Evolutionary conservation across 2,329 filamentous ascomycete genomes (phyloP).

Genomic region (Colletotrichum camelliae): DNA sequence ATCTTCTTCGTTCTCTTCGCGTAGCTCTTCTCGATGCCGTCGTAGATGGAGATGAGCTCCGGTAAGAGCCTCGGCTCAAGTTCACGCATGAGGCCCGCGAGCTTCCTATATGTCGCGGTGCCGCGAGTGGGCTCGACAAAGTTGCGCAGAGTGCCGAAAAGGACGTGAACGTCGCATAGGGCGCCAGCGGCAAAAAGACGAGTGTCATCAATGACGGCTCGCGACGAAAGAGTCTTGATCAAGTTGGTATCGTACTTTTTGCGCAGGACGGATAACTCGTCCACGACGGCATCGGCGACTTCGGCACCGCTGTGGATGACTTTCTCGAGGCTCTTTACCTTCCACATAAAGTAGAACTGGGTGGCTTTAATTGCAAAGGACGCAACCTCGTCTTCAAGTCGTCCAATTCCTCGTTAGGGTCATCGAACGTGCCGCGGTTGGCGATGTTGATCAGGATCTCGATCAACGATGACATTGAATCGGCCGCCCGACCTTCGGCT

Average conservation of each 20-base stretch:
- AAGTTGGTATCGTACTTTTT: slow-evolving; percentile 66
- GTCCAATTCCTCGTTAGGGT: slow-evolving; percentile 73
- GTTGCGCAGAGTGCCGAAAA: slow-evolving; percentile 76
- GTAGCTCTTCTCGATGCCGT: slow-evolving; percentile 75
- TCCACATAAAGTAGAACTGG: slow-evolving; percentile 97
- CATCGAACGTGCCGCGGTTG: slow-evolving; percentile 73
- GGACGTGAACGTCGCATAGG: slow-evolving; percentile 81
- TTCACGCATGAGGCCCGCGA: slow-evolving; percentile 69
- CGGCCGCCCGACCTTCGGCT: slow-evolving; percentile 52
- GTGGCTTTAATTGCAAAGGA: slow-evolving; percentile 76
- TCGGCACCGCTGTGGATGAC: slow-evolving; percentile 59
- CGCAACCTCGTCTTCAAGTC: slow-evolving; percentile 78
- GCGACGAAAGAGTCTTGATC: slow-evolving; percentile 71
- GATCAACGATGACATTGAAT: slow-evolving; percentile 60
- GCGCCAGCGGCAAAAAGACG: slow-evolving; percentile 77
- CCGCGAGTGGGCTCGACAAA: slow-evolving; percentile 44
- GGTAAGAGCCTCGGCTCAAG: slow-evolving; percentile 68
- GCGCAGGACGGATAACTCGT: slow-evolving; percentile 61
- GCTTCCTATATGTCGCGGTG: slow-evolving; percentile 33
- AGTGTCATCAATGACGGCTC: slow-evolving; percentile 76
- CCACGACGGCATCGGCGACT: slow-evolving; percentile 63
- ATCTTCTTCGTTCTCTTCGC: slow-evolving; percentile 71
- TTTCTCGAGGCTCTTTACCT: slow-evolving; percentile 66
- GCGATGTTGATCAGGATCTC: slow-evolving; percentile 76
- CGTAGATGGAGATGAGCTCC: slow-evolving; percentile 78